phyloP scores from a whole-genome alignment of 2,329 filamentous ascomycete genomes.

The Cercospora canescens region DNA sequence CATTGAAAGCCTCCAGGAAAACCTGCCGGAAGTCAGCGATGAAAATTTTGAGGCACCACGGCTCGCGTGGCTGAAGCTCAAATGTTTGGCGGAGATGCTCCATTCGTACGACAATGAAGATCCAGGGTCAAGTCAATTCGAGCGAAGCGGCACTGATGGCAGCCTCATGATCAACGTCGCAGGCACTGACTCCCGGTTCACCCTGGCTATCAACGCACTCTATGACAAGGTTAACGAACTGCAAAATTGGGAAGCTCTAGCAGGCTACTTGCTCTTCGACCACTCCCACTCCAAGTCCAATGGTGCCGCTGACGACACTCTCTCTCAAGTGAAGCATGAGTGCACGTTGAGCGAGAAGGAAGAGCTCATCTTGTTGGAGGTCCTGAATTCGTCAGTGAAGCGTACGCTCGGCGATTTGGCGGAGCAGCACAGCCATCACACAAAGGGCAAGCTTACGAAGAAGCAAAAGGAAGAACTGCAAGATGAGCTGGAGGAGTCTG shows the following conservation, averaged over 20 bases:
- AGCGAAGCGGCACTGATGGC: slow-evolving; percentile 40
- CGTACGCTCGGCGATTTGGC: slow-evolving; percentile 65
- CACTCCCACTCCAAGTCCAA: slow-evolving; percentile 64
- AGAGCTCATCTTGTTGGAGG: slow-evolving; percentile 82
- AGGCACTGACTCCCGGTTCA: slow-evolving; percentile 76
- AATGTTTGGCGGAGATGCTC: slow-evolving; percentile 83
- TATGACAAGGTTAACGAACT: slow-evolving; percentile 81
- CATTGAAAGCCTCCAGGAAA: slow-evolving; percentile 72
- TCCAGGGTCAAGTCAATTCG: slow-evolving; percentile 49
- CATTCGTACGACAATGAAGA: slow-evolving; percentile 70
- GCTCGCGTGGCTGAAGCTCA: slow-evolving; percentile 85
- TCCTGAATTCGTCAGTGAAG: slow-evolving; percentile 80
- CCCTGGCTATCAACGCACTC: slow-evolving; percentile 79
- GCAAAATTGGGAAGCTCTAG: slow-evolving; percentile 81
- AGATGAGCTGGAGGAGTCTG: slow-evolving; percentile 75
- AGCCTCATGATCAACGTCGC: slow-evolving; percentile 58
- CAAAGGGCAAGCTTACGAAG: slow-evolving; percentile 57
- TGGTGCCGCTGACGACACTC: slow-evolving; percentile 58
- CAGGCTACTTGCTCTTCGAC: slow-evolving; percentile 89
- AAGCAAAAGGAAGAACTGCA: slow-evolving; percentile 60
- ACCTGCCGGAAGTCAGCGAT: slow-evolving; percentile 71
- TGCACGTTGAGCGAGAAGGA: slow-evolving; percentile 74
- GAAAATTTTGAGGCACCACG: slow-evolving; percentile 63
- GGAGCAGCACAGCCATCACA: slow-evolving; percentile 59
- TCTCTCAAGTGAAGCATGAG: slow-evolving; percentile 66